Percentiles rank a stretch among this genome's conserved stretches.
phyloP scores from a whole-genome alignment of 2,329 filamentous ascomycete genomes.

The Paecilomyces sp. region DNA sequence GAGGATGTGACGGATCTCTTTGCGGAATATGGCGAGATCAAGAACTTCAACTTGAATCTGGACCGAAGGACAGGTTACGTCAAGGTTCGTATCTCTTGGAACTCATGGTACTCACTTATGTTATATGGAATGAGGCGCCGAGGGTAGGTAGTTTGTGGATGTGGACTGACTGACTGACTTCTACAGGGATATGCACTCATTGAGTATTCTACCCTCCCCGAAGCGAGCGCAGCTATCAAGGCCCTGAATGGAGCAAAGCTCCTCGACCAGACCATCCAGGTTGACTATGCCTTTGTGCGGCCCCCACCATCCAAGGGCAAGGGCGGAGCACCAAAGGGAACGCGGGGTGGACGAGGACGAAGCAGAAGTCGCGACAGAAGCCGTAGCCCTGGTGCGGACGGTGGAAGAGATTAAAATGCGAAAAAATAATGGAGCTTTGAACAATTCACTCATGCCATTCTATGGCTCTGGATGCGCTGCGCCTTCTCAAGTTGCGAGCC shows the following conservation, averaged over 20 bases:
- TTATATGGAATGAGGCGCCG: background rate
- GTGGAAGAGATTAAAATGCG: conserved; percentile 23
- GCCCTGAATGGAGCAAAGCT: conserved; percentile 54
- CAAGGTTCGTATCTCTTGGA: conserved; percentile 44
- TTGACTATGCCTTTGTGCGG: conserved; percentile 61
- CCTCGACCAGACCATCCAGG: conserved; percentile 58
- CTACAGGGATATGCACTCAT: conserved; percentile 58
- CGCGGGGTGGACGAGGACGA: conserved; percentile 30
- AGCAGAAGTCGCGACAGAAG: conserved; percentile 40
- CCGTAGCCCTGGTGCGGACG: conserved; percentile 36
- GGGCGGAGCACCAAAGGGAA: conserved; percentile 34
- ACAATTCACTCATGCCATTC: background rate
- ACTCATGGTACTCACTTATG: background rate
- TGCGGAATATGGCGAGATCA: conserved; percentile 60
- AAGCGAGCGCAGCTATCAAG: conserved; percentile 58
- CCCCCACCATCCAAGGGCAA: conserved; percentile 46
- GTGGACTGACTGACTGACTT: background rate
- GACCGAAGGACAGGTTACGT: conserved; percentile 61
- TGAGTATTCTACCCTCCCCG: conserved; percentile 57
- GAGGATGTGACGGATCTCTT: conserved; percentile 61
- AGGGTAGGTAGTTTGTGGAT: background rate
- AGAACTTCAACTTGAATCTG: conserved; percentile 60
- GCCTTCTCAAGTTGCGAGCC: background rate
- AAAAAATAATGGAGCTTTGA: background rate
- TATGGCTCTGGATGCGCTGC: background rate